Conservation (phyloP, 805 yeast genomes). For the Ogataea degrootiae region DNA sequence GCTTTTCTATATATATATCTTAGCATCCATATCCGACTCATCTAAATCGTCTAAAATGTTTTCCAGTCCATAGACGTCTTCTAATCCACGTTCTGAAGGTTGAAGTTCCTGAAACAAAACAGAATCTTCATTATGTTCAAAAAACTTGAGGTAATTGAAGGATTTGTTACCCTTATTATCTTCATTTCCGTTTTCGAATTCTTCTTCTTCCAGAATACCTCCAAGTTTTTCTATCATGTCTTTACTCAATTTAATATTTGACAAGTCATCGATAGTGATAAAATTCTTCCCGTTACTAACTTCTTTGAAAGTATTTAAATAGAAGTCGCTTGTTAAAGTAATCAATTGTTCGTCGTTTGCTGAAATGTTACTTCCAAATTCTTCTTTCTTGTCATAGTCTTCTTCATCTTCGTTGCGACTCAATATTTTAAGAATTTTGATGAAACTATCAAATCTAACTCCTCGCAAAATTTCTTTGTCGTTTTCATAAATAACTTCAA, state of each 20-base stretch:
- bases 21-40: too few species aligned
- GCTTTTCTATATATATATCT: too few species aligned
- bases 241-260: constrained; percentile 27
- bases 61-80: too few species aligned
- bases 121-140: constrained; percentile 10
- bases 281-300: constrained; percentile 35
- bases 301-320: constrained; percentile 34
- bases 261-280: constrained; percentile 36
- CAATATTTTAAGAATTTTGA: constrained; percentile 19
- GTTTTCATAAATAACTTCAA: constrained; percentile 26
- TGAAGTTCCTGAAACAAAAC: not conserved
- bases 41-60: too few species aligned
- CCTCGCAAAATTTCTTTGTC: constrained; percentile 22
- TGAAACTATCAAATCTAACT: constrained; percentile 23
- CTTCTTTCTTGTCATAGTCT: constrained; percentile 20
- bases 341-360: constrained; percentile 30
- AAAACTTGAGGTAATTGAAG: constrained; percentile 9
- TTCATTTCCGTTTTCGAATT: not conserved
- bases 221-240: constrained; percentile 8
- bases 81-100: too few species aligned
- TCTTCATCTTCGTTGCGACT: constrained; percentile 10
- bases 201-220: constrained; percentile 6
- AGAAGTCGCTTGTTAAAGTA: constrained; percentile 36
- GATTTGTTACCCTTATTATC: not conserved
- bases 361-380: constrained; percentile 17